These are phyloP conservation scores for Rhodotorula sp. DNA, from an alignment of 1,284 basidiomycete genomes.

Conservation along the genomic window DNA sequence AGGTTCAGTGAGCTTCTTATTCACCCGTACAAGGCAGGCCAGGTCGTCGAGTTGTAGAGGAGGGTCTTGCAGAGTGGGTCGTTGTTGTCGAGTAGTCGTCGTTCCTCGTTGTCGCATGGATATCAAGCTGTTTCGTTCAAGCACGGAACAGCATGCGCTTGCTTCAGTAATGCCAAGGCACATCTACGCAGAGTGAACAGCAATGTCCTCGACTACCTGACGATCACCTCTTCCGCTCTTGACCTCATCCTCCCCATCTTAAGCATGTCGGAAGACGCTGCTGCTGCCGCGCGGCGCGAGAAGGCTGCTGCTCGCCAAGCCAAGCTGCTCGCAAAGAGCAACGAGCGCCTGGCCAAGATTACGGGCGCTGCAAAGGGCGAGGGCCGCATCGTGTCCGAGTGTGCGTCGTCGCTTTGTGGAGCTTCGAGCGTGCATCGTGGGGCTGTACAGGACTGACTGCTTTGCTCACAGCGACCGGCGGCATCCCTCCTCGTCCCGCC, in stretches of 20 bases:
- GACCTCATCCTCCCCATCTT: no score
- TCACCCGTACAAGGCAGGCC: constrained; percentile 39
- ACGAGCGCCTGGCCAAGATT: constrained; percentile 46
- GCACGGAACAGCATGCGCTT: no score
- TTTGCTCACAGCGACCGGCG: constrained; percentile 2
- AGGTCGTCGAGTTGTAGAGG: not conserved
- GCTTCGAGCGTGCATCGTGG: not conserved
- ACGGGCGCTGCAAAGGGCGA: constrained; percentile 45
- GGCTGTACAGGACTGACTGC: not conserved
- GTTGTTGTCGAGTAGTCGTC: not conserved
- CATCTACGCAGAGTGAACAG: no score
- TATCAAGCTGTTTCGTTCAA: no score
- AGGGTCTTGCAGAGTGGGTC: constrained; percentile 10
- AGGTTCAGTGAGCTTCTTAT: constrained; percentile 48
- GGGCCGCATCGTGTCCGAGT: constrained; percentile 36
- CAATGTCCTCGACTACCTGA: no score
- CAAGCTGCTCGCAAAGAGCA: constrained; percentile 44
- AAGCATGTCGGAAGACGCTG: constrained; percentile 20
- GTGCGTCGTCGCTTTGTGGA: not conserved
- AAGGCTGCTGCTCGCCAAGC: constrained; percentile 42
- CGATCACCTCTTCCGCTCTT: not conserved
- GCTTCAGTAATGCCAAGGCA: no score
- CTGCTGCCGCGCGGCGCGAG: constrained; percentile 22
- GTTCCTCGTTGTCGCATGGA: not conserved
- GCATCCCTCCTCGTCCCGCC: constrained; percentile 13